Percentiles rank a stretch among this genome's conserved stretches.
Conservation (phyloP, 495 filamentous ascomycete species). For the Collariella sp. region DNA sequence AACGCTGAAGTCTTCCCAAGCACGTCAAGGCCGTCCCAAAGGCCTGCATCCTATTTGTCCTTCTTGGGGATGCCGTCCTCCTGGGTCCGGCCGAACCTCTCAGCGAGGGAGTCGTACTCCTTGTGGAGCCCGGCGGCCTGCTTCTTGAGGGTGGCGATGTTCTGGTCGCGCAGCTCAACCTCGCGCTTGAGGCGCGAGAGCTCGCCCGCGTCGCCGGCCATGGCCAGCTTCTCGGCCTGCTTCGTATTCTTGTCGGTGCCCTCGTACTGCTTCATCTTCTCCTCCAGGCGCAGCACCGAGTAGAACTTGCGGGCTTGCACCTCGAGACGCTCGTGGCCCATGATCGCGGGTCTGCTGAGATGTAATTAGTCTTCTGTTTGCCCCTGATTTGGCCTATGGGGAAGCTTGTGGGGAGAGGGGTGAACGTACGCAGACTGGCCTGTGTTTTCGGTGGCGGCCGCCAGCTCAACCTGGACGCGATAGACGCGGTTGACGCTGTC, state of each 20-base stretch:
- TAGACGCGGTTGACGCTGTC: slow-evolving; percentile 99
- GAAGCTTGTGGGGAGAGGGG: neutral
- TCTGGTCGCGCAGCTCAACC: slow-evolving; percentile 60
- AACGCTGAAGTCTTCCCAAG: neutral
- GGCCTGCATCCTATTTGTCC: slow-evolving; percentile 43
- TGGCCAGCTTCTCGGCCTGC: slow-evolving; percentile 66
- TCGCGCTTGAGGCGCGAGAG: slow-evolving; percentile 56
- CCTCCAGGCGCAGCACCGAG: slow-evolving; percentile 86
- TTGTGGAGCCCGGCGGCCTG: slow-evolving; percentile 64
- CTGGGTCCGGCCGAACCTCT: slow-evolving; percentile 57
- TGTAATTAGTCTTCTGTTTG: slow-evolving; percentile 17
- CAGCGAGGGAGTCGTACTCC: slow-evolving; percentile 77
- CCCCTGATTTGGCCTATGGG: neutral
- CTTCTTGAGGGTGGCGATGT: slow-evolving; percentile 77
- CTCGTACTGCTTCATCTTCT: slow-evolving; percentile 80
- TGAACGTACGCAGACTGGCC: slow-evolving; percentile 23
- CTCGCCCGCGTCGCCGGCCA: slow-evolving; percentile 54
- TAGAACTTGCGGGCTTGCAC: slow-evolving; percentile 99
- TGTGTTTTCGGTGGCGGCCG: slow-evolving; percentile 43
- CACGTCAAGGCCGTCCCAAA: slow-evolving; percentile 7
- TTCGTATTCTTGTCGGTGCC: slow-evolving; percentile 67
- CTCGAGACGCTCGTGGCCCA: slow-evolving; percentile 89
- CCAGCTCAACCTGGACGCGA: slow-evolving; percentile 86
- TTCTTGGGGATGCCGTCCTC: slow-evolving; percentile 55
- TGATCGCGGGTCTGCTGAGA: slow-evolving; percentile 49